Conservation (phyloP, 2,329 filamentous ascomycete genomes). For the Aplosporella prunicola region DNA sequence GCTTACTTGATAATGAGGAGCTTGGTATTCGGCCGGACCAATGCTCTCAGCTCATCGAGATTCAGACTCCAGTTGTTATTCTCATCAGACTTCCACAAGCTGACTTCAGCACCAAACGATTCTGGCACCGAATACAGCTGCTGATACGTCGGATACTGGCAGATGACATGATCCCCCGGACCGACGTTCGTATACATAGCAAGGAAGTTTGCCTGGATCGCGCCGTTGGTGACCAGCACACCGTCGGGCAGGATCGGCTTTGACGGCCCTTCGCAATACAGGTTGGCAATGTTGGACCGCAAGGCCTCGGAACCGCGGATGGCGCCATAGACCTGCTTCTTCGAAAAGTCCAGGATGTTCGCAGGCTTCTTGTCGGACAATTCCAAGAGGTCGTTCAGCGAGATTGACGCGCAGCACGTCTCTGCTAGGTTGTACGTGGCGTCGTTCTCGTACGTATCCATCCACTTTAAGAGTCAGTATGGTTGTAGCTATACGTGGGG, state of each 20-base stretch:
- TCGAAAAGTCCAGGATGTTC: slow-evolving; percentile 41
- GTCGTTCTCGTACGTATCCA: slow-evolving; percentile 44
- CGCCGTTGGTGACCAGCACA: slow-evolving; percentile 68
- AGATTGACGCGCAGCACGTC: slow-evolving; percentile 68
- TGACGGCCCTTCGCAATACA: slow-evolving; percentile 58
- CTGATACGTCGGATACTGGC: slow-evolving; percentile 80
- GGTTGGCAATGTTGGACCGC: slow-evolving; percentile 52
- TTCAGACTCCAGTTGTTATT: slow-evolving; percentile 59
- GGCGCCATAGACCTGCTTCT: slow-evolving; percentile 60
- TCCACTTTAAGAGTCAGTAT: slow-evolving; percentile 37
- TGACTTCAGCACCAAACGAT: slow-evolving; percentile 66
- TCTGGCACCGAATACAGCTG: slow-evolving; percentile 69
- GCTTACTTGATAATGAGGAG: slow-evolving; percentile 53
- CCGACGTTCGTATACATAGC: slow-evolving; percentile 62
- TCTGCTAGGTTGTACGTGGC: slow-evolving; percentile 64
- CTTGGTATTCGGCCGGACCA: slow-evolving; percentile 63
- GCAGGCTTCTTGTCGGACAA: slow-evolving; percentile 21
- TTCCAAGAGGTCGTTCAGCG: slow-evolving; percentile 51
- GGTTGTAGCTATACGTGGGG: too few species aligned
- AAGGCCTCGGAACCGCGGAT: slow-evolving; percentile 60
- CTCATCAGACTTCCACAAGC: slow-evolving; percentile 61
- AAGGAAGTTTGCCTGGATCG: slow-evolving; percentile 79
- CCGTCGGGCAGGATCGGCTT: slow-evolving; percentile 48
- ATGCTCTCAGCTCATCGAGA: slow-evolving; percentile 51
- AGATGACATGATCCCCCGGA: slow-evolving; percentile 73